phyloP scores from a whole-genome alignment of 192 early-diverging fungal genomes.

The Podila clonocystis region DNA sequence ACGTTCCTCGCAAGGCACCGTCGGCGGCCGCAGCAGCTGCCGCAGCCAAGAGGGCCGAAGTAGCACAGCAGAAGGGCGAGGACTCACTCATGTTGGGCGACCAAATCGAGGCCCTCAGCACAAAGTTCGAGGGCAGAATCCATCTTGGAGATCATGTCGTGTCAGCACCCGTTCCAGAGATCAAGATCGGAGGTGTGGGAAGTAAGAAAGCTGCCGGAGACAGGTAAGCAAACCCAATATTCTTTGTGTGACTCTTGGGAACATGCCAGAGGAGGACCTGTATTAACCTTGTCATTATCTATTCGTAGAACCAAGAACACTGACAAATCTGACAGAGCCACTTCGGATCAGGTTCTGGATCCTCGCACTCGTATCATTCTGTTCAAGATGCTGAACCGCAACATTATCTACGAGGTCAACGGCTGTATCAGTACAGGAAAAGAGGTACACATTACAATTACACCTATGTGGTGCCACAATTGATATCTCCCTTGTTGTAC shows the following conservation, averaged over 20 bases:
- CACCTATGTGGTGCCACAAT: neutral
- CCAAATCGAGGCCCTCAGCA: conserved; percentile 64
- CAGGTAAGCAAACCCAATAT: conserved; percentile 50
- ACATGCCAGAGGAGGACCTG: conserved; percentile 27
- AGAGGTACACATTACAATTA: conserved; percentile 61
- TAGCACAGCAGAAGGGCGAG: conserved; percentile 24
- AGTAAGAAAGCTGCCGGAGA: conserved; percentile 71
- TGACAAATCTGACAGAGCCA: conserved; percentile 96
- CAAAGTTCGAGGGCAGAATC: conserved; percentile 77
- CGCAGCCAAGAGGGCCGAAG: conserved; percentile 32
- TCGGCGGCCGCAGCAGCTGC: conserved; percentile 34
- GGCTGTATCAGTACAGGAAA: conserved; percentile 99
- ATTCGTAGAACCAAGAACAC: conserved; percentile 48
- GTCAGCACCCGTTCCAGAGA: conserved; percentile 49
- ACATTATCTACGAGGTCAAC: conserved; percentile 92
- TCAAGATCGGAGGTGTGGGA: conserved; percentile 67
- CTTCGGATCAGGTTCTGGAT: conserved; percentile 96
- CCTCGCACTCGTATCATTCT: conserved; percentile 98
- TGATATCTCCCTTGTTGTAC: neutral
- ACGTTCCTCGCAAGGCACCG: conserved; percentile 25
- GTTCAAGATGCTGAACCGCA: conserved; percentile 93
- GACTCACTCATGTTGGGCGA: conserved; percentile 58
- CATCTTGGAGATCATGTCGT: conserved; percentile 68
- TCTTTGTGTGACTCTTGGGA: neutral
- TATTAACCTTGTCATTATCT: conserved; percentile 7